Percentiles rank a stretch among this genome's conserved stretches.
phyloP scores from a whole-genome alignment of 1,284 basidiomycete genomes.

The Microbotryomycetes sp. region DNA sequence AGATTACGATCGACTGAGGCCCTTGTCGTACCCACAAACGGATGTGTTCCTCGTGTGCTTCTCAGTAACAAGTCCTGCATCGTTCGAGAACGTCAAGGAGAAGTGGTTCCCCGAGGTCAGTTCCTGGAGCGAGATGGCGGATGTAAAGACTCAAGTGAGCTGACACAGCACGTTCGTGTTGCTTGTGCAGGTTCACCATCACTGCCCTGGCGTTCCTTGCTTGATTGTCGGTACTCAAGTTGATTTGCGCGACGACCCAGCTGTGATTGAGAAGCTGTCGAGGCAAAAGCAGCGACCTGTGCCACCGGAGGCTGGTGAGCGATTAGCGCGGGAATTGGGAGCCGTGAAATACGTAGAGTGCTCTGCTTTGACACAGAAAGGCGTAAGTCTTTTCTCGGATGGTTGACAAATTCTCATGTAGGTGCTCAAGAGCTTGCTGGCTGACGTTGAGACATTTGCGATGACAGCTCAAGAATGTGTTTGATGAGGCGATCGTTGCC shows the following conservation, averaged over 20 bases:
- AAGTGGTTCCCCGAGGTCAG: constrained; percentile 94
- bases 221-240: constrained; percentile 98
- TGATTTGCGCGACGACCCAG: constrained; percentile 88
- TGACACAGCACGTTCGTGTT: not conserved
- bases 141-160: not conserved
- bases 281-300: constrained; percentile 96
- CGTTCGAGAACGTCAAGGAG: constrained; percentile 99
- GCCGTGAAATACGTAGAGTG: constrained; percentile 99
- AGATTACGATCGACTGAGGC: constrained; percentile 98
- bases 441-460: not conserved
- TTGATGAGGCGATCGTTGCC: constrained; percentile 99
- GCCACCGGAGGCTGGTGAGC: constrained; percentile 78
- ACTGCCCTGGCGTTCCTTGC: constrained; percentile 99
- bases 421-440: not conserved
- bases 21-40: constrained; percentile 98
- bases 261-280: constrained; percentile 88
- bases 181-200: constrained; percentile 68
- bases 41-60: constrained; percentile 99
- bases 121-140: not conserved
- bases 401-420: too few relatives aligned
- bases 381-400: constrained; percentile 43
- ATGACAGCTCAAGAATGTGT: constrained; percentile 83
- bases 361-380: constrained; percentile 97
- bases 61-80: constrained; percentile 95
- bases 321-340: constrained; percentile 88